A percentile compares a stretch with the other conserved stretches of the same genome.
Conservation (phyloP, 805 yeast genomes). For the Hanseniaspora vineae region DNA sequence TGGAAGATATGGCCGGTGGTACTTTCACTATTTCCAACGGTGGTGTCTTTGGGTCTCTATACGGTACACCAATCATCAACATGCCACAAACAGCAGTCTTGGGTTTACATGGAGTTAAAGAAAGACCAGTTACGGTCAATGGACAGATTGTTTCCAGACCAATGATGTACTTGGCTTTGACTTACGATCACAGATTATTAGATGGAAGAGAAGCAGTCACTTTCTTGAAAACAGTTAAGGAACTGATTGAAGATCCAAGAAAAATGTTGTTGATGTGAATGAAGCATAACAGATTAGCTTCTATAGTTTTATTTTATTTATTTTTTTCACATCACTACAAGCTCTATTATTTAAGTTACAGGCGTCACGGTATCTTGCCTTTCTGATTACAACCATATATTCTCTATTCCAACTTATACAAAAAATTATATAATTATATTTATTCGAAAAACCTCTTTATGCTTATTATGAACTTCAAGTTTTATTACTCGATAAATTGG, state of each 20-base stretch:
- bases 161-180: conserved; percentile 98
- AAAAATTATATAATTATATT: too few species aligned
- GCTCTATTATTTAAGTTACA: too few species aligned
- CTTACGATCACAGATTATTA: conserved; percentile 94
- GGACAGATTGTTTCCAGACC: conserved; percentile 96
- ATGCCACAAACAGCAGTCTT: conserved; percentile 96
- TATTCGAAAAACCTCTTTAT: too few species aligned
- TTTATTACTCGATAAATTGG: too few species aligned
- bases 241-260: conserved; percentile 96
- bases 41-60: conserved; percentile 95
- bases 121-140: conserved; percentile 91
- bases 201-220: conserved; percentile 99
- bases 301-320: not conserved
- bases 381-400: too few species aligned
- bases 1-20: conserved; percentile 99
- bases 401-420: too few species aligned
- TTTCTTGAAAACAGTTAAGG: conserved; percentile 91
- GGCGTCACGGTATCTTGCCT: too few species aligned
- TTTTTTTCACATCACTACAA: not conserved
- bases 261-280: conserved; percentile 65
- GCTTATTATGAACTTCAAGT: too few species aligned
- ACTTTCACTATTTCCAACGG: conserved; percentile 98
- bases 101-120: conserved; percentile 95
- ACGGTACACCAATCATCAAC: conserved; percentile 97
- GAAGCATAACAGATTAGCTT: not conserved